A percentile compares a stretch with the other conserved stretches of the same genome.
Conservation (phyloP, 495 filamentous ascomycete genomes). For the Aspergillus mulundensis region DNA sequence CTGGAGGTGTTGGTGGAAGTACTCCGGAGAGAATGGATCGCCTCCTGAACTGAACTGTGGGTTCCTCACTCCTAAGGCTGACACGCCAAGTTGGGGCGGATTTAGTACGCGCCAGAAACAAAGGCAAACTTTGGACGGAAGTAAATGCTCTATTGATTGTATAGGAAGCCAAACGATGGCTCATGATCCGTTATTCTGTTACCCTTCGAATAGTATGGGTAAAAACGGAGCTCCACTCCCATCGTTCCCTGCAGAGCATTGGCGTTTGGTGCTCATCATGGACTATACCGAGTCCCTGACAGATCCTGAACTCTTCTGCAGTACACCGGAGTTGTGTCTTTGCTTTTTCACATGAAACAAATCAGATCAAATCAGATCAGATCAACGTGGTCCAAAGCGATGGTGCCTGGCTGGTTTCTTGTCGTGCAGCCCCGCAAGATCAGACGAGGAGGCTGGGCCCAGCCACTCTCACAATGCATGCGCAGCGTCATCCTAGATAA, state of each 20-base stretch:
- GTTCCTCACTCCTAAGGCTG: slow-evolving; percentile 3
- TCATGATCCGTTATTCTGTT: no score
- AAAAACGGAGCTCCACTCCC: no score
- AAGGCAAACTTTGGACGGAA: no score
- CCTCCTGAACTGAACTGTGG: slow-evolving; percentile 7
- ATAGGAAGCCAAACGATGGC: no score
- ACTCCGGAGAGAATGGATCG: no score
- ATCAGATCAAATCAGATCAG: background rate
- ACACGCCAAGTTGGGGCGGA: background rate
- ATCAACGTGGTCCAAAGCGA: background rate
- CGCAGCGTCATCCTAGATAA: slow-evolving; percentile 16
- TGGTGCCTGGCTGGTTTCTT: slow-evolving; percentile 14
- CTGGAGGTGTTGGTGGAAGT: background rate
- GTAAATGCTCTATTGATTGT: background rate
- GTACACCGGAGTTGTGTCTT: no score
- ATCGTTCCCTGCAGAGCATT: no score
- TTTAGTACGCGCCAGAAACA: background rate
- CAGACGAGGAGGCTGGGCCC: slow-evolving; percentile 15
- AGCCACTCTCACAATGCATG: slow-evolving; percentile 22
- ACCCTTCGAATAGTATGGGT: no score
- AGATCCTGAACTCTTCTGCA: no score
- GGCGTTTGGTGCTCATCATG: no score
- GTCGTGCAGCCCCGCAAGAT: slow-evolving; percentile 15
- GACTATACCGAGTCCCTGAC: no score
- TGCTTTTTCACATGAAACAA: background rate